phyloP scores from a whole-genome alignment of 2,329 filamentous ascomycete genomes.

The Tetracladium maxilliforme region DNA sequence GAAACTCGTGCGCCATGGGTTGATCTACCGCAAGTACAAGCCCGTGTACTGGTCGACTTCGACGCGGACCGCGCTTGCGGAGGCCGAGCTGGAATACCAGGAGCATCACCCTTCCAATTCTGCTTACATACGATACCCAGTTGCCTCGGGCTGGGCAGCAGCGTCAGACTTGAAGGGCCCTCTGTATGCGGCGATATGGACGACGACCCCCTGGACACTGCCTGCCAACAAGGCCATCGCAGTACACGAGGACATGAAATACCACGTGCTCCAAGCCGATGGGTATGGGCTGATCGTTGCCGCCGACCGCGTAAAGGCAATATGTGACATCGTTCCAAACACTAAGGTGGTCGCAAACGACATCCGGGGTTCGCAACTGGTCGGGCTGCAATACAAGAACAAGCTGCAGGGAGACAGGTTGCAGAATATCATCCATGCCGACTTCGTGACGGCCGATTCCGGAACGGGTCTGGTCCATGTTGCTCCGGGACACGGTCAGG shows the following conservation, averaged over 20 bases:
- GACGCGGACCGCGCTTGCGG: constrained; percentile 64
- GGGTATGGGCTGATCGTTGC: constrained; percentile 56
- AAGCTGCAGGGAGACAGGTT: constrained; percentile 43
- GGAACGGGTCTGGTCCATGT: constrained; percentile 91
- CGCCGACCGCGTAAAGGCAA: constrained; percentile 48
- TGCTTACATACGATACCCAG: constrained; percentile 69
- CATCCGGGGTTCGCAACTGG: constrained; percentile 51
- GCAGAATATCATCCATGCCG: constrained; percentile 66
- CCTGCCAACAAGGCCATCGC: constrained; percentile 87
- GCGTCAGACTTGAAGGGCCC: constrained; percentile 31
- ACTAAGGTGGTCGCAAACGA: constrained; percentile 33
- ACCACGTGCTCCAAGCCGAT: constrained; percentile 47
- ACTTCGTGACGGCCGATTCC: constrained; percentile 82
- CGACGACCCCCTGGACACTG: constrained; percentile 93
- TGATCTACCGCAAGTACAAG: constrained; percentile 67
- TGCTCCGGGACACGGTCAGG: constrained; percentile 90
- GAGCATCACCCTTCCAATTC: constrained; percentile 58
- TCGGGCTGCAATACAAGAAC: constrained; percentile 53
- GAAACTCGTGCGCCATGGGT: constrained; percentile 54
- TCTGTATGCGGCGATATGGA: constrained; percentile 86
- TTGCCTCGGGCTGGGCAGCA: constrained; percentile 31
- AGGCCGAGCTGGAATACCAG: constrained; percentile 74
- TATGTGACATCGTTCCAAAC: constrained; percentile 20
- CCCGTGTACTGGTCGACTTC: constrained; percentile 81
- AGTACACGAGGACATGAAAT: constrained; percentile 59